A percentile compares a stretch with the other conserved stretches of the same genome.
These are phyloP conservation scores for Cenchrus purpureus DNA, from an alignment of 176 grass and related monocot genomes.

Conservation along the genomic window DNA sequence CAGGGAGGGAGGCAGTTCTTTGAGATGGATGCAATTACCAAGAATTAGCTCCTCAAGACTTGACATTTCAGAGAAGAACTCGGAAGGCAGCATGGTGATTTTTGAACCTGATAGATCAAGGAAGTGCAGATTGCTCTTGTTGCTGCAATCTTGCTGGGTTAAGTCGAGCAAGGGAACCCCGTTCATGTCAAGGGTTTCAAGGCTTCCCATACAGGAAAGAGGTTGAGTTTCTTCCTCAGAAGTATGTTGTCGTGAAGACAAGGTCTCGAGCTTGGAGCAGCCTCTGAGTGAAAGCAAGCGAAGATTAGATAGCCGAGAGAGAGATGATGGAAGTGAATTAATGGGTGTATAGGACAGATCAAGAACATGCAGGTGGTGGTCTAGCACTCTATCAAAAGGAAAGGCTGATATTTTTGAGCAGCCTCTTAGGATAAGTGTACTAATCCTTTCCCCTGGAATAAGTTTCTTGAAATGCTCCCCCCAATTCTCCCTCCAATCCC, in stretches of 20 bases:
- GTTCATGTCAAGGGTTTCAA: conserved; percentile 3
- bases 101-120: conserved; percentile 5
- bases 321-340: not conserved
- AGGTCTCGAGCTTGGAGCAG: not conserved
- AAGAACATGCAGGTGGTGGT: not conserved
- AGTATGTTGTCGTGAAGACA: not conserved
- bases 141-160: not conserved
- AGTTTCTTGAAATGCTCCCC: too few species aligned
- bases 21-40: not conserved
- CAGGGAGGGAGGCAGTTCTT: not conserved
- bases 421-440: not conserved
- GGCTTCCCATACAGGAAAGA: not conserved
- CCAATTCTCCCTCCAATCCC: not conserved
- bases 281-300: not conserved
- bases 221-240: not conserved
- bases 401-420: not conserved
- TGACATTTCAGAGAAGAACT: not conserved
- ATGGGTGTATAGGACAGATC: not conserved
- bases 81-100: not conserved
- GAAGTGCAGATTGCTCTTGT: not conserved
- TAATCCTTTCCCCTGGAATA: not conserved
- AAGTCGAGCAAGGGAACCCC: not conserved
- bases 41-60: conserved; percentile 3
- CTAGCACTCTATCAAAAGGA: not conserved
- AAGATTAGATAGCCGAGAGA: not conserved